Base-by-base conservation (phyloP, 208 protist genomes). In the Sergeia podlipaevii region DNA sequence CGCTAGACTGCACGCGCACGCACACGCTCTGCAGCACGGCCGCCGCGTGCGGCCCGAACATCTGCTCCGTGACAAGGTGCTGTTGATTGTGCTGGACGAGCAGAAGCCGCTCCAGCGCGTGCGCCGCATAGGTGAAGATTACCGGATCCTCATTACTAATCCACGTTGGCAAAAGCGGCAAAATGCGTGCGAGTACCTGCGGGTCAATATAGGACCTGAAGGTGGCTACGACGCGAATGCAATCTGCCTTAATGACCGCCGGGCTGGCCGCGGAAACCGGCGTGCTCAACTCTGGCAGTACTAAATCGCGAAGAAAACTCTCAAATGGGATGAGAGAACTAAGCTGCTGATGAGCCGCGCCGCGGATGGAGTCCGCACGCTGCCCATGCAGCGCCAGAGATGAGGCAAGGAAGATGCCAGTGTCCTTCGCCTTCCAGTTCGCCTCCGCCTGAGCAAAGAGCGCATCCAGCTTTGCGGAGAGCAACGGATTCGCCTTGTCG, bases 341-440 rank as follows among this genome's bases (percentile, higher is more conserved):
- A 34, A 92, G 67, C 33, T 70, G 66, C 56, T 80, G 74, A 4
- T 52, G 42, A 4, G 70, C 59, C 2, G 60, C 76, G 15, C 81
- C 82, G 39, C 79, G 68, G 52, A 86, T 77, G 27, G 73, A 53
- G 43, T 79, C 73, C 11, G 74, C 81, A 41, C 74, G 65, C 32
- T 91, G 76, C 8, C 91, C 80, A 30, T 72, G 65, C 23, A 98
- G 60, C 11, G 86, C 83, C 1, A 98, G 65, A 1, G 94, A 83
- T 32, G 89, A 97, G 2, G 98, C 77, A 18, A 99, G 74, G 62
- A 94, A 99, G 65, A 99, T 97, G 29, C 94, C 93, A 3, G 82
- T 74, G 72, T 99, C 93, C 74, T 98, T 98, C n/a, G 83, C 65
- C 46, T 85, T 68, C 97, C 97, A 99, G 56, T 98, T 85, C 10